These are phyloP conservation scores for Populus nigra DNA, from an alignment of 345 rosid genomes.

Conservation along the genomic window DNA sequence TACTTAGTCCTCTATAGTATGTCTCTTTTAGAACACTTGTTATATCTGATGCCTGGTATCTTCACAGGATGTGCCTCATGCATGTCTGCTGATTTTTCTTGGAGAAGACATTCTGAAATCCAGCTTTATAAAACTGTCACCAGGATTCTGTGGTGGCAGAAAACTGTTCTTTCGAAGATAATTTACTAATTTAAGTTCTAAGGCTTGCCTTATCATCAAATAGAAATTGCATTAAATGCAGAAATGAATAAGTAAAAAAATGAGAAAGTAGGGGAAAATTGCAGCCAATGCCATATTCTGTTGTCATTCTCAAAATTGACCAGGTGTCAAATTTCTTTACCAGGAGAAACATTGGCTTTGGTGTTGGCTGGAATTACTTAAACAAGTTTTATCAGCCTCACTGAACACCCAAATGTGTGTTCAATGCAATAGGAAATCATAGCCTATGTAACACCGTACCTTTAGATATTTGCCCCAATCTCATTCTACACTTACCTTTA, in stretches of 20 bases:
- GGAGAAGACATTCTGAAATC: conserved; percentile 8
- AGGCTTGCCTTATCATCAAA: background rate
- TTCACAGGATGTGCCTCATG: background rate
- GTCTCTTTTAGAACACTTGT: background rate
- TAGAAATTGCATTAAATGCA: conserved; percentile 10
- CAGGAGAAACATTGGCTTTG: background rate
- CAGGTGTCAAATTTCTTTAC: background rate
- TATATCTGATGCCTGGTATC: background rate
- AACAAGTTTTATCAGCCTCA: background rate
- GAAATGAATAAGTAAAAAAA: background rate
- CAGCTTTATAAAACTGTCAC: background rate
- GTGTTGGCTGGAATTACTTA: background rate
- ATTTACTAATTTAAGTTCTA: conserved; percentile 1
- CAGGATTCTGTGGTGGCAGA: background rate
- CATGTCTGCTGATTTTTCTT: background rate
- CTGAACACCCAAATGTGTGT: background rate
- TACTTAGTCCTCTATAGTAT: background rate
- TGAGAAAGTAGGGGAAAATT: no score
- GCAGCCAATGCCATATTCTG: no score
- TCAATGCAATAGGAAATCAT: background rate
- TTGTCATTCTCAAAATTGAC: no score
- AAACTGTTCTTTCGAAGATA: conserved; percentile 4
- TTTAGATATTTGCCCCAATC: background rate
- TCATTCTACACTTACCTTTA: background rate
- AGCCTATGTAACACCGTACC: no score